A percentile compares a stretch with the other conserved stretches of the same genome.
phyloP scores from a whole-genome alignment of 352 stramenopile species.

The Globisporangium spiculum region DNA sequence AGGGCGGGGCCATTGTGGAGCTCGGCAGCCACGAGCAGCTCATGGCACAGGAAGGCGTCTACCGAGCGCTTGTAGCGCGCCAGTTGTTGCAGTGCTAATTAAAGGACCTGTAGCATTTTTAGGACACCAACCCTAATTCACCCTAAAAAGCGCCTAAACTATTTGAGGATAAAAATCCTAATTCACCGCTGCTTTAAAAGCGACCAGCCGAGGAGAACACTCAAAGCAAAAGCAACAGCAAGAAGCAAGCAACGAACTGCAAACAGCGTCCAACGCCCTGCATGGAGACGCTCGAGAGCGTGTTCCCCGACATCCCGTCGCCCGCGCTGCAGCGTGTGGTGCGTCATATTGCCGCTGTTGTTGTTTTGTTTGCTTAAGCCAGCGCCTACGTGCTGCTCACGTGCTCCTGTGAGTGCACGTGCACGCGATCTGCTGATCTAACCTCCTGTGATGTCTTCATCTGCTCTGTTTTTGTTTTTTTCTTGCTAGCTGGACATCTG shows the following conservation, averaged over 20 bases:
- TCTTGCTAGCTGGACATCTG: slow-evolving; percentile 43
- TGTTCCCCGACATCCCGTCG: slow-evolving; percentile 40
- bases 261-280: slow-evolving; percentile 24
- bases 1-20: not conserved
- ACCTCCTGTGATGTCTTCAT: not conserved
- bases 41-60: not conserved
- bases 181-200: not conserved
- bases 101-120: too few species aligned
- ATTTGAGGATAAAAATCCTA: too few species aligned
- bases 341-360: not conserved
- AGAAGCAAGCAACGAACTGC: too few species aligned
- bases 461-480: not conserved
- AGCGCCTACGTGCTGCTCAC: not conserved
- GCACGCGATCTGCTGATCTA: not conserved
- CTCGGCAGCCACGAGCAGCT: not conserved
- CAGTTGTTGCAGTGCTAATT: not conserved
- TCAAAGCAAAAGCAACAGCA: not conserved
- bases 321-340: slow-evolving; percentile 31
- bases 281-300: slow-evolving; percentile 45
- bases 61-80: not conserved
- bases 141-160: too few species aligned
- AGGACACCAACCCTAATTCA: too few species aligned
- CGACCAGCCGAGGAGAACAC: not conserved
- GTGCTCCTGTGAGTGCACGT: not conserved
- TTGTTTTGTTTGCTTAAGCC: too few species aligned